These are phyloP conservation scores for Fraxinus floribunda DNA, from an alignment of 305 asterid species.

Conservation along the genomic window DNA sequence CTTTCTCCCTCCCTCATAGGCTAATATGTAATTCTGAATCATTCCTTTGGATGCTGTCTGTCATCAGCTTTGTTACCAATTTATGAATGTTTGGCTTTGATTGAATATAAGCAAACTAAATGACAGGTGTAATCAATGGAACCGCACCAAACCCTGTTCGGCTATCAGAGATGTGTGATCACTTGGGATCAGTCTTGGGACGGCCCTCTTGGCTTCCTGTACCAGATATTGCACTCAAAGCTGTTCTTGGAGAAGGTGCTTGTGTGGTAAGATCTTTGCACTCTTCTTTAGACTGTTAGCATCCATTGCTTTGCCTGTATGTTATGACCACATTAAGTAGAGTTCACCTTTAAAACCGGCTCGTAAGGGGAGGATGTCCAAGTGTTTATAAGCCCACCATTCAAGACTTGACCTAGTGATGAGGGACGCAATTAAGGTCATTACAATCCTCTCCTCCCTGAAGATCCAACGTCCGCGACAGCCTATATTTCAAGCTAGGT, in stretches of 20 bases:
- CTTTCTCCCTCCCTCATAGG: not conserved
- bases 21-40: not conserved
- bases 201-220: conserved; percentile 98
- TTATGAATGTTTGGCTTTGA: not conserved
- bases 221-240: conserved; percentile 79
- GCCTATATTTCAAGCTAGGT: not conserved
- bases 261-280: conserved; percentile 54
- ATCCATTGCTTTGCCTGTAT: not conserved
- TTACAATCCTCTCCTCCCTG: not conserved
- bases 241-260: conserved; percentile 94
- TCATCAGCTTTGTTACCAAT: not conserved
- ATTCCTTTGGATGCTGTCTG: not conserved
- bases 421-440: not conserved
- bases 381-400: not conserved
- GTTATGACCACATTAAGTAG: not conserved
- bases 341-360: not conserved
- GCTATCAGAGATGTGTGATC: conserved; percentile 79
- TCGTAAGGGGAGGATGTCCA: not conserved
- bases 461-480: not conserved
- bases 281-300: not conserved
- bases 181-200: conserved; percentile 72
- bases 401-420: not conserved
- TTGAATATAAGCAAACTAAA: not conserved
- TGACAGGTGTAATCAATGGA: conserved; percentile 76
- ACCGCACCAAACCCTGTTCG: conserved; percentile 87